Conservation (phyloP, 164 flowering plant species). For the Buxus sempervirens region DNA sequence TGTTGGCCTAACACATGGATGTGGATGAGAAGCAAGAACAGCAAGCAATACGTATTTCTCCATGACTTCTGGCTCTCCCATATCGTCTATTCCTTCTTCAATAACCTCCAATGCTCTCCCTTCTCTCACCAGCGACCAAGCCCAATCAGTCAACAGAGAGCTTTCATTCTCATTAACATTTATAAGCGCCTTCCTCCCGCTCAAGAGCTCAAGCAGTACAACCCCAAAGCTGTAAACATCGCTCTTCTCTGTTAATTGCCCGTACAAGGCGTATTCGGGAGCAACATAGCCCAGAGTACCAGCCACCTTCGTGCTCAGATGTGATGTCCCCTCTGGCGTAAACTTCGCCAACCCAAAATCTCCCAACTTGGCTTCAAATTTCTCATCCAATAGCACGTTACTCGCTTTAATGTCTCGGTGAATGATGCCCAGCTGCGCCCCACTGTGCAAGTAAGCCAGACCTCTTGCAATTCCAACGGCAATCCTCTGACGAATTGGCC, state of each 20-base stretch:
- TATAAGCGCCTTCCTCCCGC: constrained; percentile 61
- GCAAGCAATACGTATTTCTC: constrained; percentile 71
- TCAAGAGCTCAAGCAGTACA: constrained; percentile 76
- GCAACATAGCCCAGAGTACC: constrained; percentile 1
- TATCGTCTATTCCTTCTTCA: constrained; percentile 66
- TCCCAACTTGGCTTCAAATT: neutral
- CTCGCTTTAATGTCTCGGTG: constrained; percentile 1
- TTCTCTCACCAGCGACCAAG: constrained; percentile 63
- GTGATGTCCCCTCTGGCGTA: neutral
- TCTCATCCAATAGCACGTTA: constrained; percentile 2
- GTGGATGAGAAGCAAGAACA: constrained; percentile 75
- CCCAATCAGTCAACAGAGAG: constrained; percentile 69
- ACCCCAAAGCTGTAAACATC: neutral
- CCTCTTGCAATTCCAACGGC: constrained; percentile 8
- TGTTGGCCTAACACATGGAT: constrained; percentile 75
- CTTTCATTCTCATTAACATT: constrained; percentile 41
- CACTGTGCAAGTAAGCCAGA: constrained; percentile 9
- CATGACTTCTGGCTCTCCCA: constrained; percentile 44
- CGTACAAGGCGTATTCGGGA: neutral
- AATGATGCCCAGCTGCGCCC: constrained; percentile 2
- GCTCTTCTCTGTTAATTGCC: neutral
- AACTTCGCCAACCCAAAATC: constrained; percentile 6
- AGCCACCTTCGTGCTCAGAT: neutral
- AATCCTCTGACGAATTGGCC: constrained; percentile 11
- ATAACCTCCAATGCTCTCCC: constrained; percentile 61